Evolutionary conservation across 495 filamentous ascomycete species (phyloP).

Genomic region (Penicillium chermesinum): DNA sequence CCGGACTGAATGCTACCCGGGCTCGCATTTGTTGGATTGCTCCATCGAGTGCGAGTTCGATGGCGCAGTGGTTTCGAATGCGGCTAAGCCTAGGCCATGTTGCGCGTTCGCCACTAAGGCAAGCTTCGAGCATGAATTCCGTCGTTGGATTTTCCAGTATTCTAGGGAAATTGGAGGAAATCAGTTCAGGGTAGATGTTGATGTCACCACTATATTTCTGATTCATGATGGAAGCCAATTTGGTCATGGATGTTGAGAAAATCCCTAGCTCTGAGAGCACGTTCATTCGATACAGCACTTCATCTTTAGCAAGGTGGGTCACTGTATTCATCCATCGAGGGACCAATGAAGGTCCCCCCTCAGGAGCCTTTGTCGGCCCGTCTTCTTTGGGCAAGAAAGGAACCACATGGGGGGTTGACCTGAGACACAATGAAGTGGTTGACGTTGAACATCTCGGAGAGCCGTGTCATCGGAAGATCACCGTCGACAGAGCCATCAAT

Average conservation of each 20-base stretch:
- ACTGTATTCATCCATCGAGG: conserved; percentile 61
- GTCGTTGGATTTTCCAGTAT: conserved; percentile 82
- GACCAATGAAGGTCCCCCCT: conserved; percentile 33
- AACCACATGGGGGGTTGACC: conserved; percentile 88
- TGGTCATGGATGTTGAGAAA: conserved; percentile 75
- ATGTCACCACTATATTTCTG: conserved; percentile 96
- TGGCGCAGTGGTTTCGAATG: conserved; percentile 75
- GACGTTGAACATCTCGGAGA: conserved; percentile 96
- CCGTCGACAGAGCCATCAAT: conserved; percentile 95
- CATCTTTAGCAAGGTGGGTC: conserved; percentile 72
- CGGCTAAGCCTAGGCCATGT: conserved; percentile 86
- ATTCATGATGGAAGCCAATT: conserved; percentile 71
- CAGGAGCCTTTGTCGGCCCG: conserved; percentile 38
- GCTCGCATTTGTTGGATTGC: conserved; percentile 74
- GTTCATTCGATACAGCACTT: conserved; percentile 75
- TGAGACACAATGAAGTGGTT: conserved; percentile 98
- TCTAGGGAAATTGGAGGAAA: conserved; percentile 64
- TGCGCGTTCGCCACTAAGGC: conserved; percentile 71
- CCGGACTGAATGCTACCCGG: conserved; percentile 73
- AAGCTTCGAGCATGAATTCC: conserved; percentile 80
- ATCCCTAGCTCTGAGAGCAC: conserved; percentile 76
- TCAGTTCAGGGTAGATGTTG: conserved; percentile 81
- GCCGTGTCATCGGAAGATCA: conserved; percentile 84
- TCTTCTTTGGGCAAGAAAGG: conserved; percentile 78
- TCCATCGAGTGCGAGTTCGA: conserved; percentile 80